Conservation (phyloP, 2,329 filamentous ascomycete genomes). For the Paracamarosporium sp. region DNA sequence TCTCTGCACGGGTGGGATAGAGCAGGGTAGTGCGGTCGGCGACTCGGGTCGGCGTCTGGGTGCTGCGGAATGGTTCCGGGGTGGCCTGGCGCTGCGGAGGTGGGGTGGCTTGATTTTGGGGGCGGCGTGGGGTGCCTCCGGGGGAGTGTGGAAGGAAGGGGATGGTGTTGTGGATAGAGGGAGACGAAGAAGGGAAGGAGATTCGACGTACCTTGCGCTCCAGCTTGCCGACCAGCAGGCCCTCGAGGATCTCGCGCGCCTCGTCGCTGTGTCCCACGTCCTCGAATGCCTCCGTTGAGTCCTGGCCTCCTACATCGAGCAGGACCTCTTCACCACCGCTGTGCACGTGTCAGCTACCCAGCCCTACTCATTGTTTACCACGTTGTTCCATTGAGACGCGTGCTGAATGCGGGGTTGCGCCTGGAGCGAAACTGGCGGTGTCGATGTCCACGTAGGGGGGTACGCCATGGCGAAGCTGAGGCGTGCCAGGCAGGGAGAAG, state of each 20-base stretch:
- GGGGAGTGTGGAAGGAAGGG: neutral
- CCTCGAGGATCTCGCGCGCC: constrained; percentile 88
- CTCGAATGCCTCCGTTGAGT: constrained; percentile 97
- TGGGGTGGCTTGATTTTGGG: neutral
- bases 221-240: constrained; percentile 45
- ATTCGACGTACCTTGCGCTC: constrained; percentile 44
- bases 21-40: too few species aligned
- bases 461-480: neutral
- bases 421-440: neutral
- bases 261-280: constrained; percentile 99
- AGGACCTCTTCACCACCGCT: constrained; percentile 99
- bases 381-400: neutral
- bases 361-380: neutral
- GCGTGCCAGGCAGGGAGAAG: neutral
- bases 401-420: neutral
- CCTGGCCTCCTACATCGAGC: constrained; percentile 93
- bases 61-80: constrained; percentile 28
- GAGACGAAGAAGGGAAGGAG: neutral
- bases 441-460: neutral
- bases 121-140: neutral
- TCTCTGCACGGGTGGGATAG: too few species aligned
- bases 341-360: constrained; percentile 13
- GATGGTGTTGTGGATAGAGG: neutral
- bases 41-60: too few species aligned
- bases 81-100: neutral